These are phyloP conservation scores for Otatea glauca DNA, from an alignment of 176 grass and related monocot genomes.

Conservation along the genomic window DNA sequence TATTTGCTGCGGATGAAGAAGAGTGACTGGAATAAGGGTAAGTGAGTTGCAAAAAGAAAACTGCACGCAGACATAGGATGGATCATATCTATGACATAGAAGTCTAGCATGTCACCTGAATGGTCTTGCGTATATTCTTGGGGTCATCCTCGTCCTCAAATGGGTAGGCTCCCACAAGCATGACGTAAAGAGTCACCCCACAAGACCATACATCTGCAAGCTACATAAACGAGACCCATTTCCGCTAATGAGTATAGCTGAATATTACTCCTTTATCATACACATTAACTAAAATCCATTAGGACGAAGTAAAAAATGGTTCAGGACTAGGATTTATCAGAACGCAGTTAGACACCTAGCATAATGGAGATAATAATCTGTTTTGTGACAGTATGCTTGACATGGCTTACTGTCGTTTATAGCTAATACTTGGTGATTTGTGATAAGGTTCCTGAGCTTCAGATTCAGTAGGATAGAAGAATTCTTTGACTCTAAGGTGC, in stretches of 20 bases:
- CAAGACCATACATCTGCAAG: conserved; percentile 99
- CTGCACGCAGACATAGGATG: neutral
- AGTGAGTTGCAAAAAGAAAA: conserved; percentile 3
- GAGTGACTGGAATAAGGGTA: conserved; percentile 33
- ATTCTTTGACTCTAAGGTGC: conserved; percentile 8
- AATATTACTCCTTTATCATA: conserved; percentile 5
- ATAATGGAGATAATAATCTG: neutral
- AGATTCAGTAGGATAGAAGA: conserved; percentile 1
- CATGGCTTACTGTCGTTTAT: conserved; percentile 20
- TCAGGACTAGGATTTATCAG: conserved; percentile 5
- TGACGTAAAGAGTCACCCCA: conserved; percentile 96
- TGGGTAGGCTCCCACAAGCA: conserved; percentile 95
- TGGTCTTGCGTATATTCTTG: conserved; percentile 96
- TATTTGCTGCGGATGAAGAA: conserved; percentile 67
- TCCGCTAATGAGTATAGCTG: conserved; percentile 25
- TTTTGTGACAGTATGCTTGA: conserved; percentile 1
- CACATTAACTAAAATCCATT: conserved; percentile 21
- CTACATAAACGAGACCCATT: conserved; percentile 57
- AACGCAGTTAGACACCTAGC: neutral
- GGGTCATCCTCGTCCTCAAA: conserved; percentile 94
- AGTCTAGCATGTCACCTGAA: conserved; percentile 56
- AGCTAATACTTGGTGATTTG: conserved; percentile 9
- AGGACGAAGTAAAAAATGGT: neutral
- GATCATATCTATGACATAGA: neutral
- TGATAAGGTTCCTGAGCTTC: conserved; percentile 19